Evolutionary conservation across 1,284 basidiomycete species (phyloP), one percentile per base, ranked within the genome.

Genomic region (Cryptococcus deneoformans): DNA sequence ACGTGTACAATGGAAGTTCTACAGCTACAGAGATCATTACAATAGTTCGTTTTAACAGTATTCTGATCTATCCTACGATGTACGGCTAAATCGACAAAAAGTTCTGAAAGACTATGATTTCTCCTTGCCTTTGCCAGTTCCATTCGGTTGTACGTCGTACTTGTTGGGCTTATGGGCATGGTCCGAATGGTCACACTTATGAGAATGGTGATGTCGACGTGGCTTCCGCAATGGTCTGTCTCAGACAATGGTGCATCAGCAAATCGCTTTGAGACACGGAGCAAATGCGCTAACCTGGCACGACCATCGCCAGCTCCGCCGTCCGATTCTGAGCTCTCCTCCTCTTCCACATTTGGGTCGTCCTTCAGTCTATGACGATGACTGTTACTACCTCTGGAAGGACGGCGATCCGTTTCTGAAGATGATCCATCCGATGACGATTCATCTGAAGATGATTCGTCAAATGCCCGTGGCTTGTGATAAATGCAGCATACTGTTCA

Each of bases 401-500:
- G 43, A 48, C 36, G 24, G 43, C 52, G 44, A 24, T 36, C 58
- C 42, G 39, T 52, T 35, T 53, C 56, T 3, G 34, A 48, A 40
- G 49, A 44, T 11, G 70, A 68, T 12, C 67, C 65, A 5, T 70
- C 73, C 3, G 72, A 76, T 1, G 69, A 69, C 4, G 78, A 79
- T 53, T 79, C 76, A 39, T 73, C 71, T 24, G 75, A 77, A 0
- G 75, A 78, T 1, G 77, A 78, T 65, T 79, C 77, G 58, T 78
- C 78, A 56, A 71, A 79, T 16, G 71, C 70, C 48, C 72, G 70
- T 1, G 80, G 79, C 60, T 78, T 78, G 62, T 80, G 78, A 50
- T 81, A 81, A 62, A 81, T 81, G 58, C 80, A 81, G 65, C 80
- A 81, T 53, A 81, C 80, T 80, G 53, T 37, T 42, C 12, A 2